Evolutionary conservation across 306 rosid species (phyloP).

Genomic region (Vigna mungo): DNA sequence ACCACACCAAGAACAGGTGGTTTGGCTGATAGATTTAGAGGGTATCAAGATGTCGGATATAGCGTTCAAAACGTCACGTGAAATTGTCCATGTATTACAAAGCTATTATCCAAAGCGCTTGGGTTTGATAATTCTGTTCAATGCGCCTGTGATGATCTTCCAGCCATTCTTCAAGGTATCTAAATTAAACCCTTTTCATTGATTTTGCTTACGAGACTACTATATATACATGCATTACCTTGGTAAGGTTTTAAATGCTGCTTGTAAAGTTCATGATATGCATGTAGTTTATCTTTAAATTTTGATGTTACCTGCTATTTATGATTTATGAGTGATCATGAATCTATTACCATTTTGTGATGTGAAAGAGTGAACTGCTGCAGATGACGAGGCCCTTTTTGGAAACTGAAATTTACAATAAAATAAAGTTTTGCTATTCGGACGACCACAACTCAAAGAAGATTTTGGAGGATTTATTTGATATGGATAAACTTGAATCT

Average conservation of each 20-base stretch:
- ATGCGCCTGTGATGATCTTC: constrained; percentile 79
- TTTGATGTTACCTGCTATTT: constrained; percentile 16
- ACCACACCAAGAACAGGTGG: constrained; percentile 71
- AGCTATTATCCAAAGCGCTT: constrained; percentile 83
- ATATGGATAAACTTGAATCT: neutral
- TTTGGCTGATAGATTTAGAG: constrained; percentile 88
- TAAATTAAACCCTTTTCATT: constrained; percentile 5
- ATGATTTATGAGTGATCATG: neutral
- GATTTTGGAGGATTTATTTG: neutral
- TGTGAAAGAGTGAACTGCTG: constrained; percentile 35
- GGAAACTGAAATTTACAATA: neutral
- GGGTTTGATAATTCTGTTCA: constrained; percentile 77
- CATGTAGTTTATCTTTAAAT: constrained; percentile 4
- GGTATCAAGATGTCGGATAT: constrained; percentile 59
- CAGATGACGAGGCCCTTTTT: constrained; percentile 39
- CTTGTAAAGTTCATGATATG: neutral
- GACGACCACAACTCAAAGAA: neutral
- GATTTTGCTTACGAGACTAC: too few relatives aligned
- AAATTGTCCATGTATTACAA: constrained; percentile 74
- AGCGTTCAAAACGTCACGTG: constrained; percentile 58
- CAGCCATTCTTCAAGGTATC: constrained; percentile 81
- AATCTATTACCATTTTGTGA: constrained; percentile 13
- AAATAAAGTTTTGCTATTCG: neutral
- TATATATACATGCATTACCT: too few relatives aligned
- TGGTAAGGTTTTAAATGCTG: neutral